Evolutionary conservation across 441 rosid genomes (phyloP).

Genomic region (Pelargonium exstipulatum): DNA sequence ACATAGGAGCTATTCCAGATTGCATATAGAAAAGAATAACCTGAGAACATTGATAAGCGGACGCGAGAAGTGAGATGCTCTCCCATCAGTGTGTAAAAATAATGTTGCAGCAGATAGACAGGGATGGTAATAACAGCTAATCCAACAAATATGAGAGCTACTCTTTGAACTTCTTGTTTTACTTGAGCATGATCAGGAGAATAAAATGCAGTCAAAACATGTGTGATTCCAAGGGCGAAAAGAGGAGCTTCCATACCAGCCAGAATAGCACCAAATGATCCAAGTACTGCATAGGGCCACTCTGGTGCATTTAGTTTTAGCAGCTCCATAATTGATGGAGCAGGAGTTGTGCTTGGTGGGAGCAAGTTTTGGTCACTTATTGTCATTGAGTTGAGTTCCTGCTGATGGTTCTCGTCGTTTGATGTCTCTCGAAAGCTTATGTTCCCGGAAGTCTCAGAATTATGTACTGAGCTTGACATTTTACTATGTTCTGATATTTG

Average conservation of each 20-base stretch:
- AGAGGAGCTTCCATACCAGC: conserved; percentile 53
- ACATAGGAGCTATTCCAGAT: no score
- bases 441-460: conserved; percentile 31
- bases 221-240: conserved; percentile 53
- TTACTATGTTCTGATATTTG: conserved; percentile 42
- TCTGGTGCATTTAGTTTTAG: conserved; percentile 54
- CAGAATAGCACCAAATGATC: conserved; percentile 64
- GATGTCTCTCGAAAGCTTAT: conserved; percentile 39
- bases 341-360: conserved; percentile 26
- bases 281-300: conserved; percentile 40
- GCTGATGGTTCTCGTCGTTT: conserved; percentile 22
- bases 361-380: conserved; percentile 30
- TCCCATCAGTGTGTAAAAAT: conserved; percentile 74
- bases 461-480: conserved; percentile 30
- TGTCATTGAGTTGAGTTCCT: conserved; percentile 15
- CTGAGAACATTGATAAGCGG: conserved; percentile 57
- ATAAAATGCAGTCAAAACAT: conserved; percentile 37
- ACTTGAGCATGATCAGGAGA: conserved; percentile 41
- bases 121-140: conserved; percentile 49
- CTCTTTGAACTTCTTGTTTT: conserved; percentile 39
- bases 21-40: conserved; percentile 25
- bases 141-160: conserved; percentile 44
- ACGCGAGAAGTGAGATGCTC: conserved; percentile 71
- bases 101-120: conserved; percentile 64
- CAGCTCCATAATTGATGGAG: conserved; percentile 55